Percentiles rank a stretch among this genome's conserved stretches.
Evolutionary conservation across 2,329 filamentous ascomycete species (phyloP).

Genomic region (Epichloe bromicola): DNA sequence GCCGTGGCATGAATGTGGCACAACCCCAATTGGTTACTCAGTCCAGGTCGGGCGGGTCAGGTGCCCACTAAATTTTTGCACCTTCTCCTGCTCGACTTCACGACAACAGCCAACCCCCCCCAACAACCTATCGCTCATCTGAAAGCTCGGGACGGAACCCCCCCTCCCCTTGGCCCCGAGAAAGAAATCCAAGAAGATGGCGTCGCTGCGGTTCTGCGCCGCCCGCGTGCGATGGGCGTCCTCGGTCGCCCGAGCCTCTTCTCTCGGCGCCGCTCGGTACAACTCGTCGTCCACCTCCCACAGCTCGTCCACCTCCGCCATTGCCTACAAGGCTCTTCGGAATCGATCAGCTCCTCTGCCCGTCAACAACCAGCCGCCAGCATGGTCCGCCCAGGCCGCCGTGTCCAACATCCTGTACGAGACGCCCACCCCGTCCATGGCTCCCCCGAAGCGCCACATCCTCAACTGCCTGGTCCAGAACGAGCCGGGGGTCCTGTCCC

Average conservation of each 20-base stretch:
- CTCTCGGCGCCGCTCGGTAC: constrained; percentile 21
- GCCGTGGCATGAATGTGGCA: no score
- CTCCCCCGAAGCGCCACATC: constrained; percentile 88
- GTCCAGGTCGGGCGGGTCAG: no score
- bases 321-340: constrained; percentile 95
- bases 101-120: no score
- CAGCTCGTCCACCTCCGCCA: constrained; percentile 74
- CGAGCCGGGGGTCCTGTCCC: constrained; percentile 92
- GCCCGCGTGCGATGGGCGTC: constrained; percentile 25
- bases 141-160: not conserved
- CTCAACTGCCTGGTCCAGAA: constrained; percentile 98
- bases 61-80: no score
- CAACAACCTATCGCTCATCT: no score
- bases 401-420: constrained; percentile 99
- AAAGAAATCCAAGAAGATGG: constrained; percentile 23
- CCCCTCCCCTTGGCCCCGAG: not conserved
- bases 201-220: constrained; percentile 30
- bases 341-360: constrained; percentile 78
- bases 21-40: no score
- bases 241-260: constrained; percentile 16
- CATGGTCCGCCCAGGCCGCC: constrained; percentile 84
- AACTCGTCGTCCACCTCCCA: constrained; percentile 34
- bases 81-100: no score
- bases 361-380: constrained; percentile 58
- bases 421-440: constrained; percentile 71